Evolutionary conservation across 129 eudicot species (phyloP).

Genomic region (Heracleum sosnowskyi): DNA sequence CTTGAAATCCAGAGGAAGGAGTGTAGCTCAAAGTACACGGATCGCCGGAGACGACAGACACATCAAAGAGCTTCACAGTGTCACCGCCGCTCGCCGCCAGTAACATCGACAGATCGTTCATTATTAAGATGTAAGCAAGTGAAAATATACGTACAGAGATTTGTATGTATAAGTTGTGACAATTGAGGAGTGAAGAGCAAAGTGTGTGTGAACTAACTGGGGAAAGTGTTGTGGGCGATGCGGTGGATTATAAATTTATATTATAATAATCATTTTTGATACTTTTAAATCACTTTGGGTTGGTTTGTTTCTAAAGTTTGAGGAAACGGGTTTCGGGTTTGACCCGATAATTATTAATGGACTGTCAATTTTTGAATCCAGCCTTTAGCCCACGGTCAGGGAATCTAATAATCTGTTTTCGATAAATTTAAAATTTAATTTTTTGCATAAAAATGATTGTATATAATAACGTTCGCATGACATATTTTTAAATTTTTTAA

Average conservation of each 20-base stretch:
- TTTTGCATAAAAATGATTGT: no score
- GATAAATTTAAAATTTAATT: no score
- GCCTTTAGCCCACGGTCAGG: no score
- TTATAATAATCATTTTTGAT: not conserved
- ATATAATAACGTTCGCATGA: no score
- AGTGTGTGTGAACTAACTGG: not conserved
- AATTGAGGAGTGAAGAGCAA: slow-evolving; percentile 3
- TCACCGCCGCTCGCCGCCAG: slow-evolving; percentile 87
- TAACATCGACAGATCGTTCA: slow-evolving; percentile 60
- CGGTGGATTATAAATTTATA: no score
- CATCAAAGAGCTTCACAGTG: slow-evolving; percentile 86
- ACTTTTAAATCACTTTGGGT: slow-evolving; percentile 10
- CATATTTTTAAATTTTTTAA: no score
- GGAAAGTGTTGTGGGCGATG: slow-evolving; percentile 3
- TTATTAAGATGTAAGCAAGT: not conserved
- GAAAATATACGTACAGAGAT: not conserved
- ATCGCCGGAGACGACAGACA: slow-evolving; percentile 66
- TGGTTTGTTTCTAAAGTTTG: no score
- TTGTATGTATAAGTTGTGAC: not conserved
- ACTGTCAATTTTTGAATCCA: not conserved
- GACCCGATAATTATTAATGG: not conserved
- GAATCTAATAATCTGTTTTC: no score
- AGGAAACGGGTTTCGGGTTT: not conserved
- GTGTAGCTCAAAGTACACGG: slow-evolving; percentile 75
- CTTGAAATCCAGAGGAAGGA: slow-evolving; percentile 71